These are phyloP conservation scores for Leccinum subtestaceum DNA, from an alignment of 768 basidiomycete species.

Conservation along the genomic window DNA sequence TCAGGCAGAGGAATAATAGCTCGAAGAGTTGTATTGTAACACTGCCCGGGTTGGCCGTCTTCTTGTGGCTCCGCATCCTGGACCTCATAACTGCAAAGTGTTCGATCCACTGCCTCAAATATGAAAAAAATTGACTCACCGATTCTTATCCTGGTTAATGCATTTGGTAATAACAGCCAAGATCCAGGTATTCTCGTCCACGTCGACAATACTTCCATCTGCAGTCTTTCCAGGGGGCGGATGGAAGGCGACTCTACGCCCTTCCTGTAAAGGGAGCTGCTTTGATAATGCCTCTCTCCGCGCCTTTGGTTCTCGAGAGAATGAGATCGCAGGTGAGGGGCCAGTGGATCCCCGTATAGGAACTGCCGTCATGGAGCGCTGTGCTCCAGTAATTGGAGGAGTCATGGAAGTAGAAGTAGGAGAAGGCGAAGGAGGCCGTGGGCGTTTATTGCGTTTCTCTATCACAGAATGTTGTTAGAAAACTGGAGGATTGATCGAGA, in stretches of 20 bases:
- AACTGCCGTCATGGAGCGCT: slow-evolving; percentile 14
- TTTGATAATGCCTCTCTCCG: slow-evolving; percentile 58
- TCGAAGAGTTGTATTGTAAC: slow-evolving; percentile 66
- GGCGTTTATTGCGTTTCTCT: slow-evolving; percentile 81
- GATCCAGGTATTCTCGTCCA: slow-evolving; percentile 64
- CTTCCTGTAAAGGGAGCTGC: slow-evolving; percentile 67
- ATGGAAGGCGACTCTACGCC: slow-evolving; percentile 81
- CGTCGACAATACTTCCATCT: slow-evolving; percentile 48
- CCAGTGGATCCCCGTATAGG: slow-evolving; percentile 56
- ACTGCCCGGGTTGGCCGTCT: slow-evolving; percentile 68
- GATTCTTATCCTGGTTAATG: slow-evolving; percentile 69
- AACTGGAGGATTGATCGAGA: background rate
- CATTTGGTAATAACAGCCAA: slow-evolving; percentile 71
- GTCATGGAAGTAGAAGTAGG: slow-evolving; percentile 47
- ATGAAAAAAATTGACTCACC: slow-evolving; percentile 35
- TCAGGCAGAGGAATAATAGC: slow-evolving; percentile 82
- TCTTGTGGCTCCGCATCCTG: slow-evolving; percentile 84
- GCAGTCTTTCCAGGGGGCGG: slow-evolving; percentile 56
- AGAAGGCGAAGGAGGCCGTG: slow-evolving; percentile 65
- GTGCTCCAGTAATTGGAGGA: slow-evolving; percentile 21
- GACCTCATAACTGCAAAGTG: slow-evolving; percentile 66
- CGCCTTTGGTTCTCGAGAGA: slow-evolving; percentile 64
- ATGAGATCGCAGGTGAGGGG: slow-evolving; percentile 46
- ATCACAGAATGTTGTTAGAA: slow-evolving; percentile 2
- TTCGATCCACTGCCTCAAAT: background rate